These are phyloP conservation scores for Pythium vanterpoolii DNA, from an alignment of 352 stramenopile genomes.

Conservation along the genomic window DNA sequence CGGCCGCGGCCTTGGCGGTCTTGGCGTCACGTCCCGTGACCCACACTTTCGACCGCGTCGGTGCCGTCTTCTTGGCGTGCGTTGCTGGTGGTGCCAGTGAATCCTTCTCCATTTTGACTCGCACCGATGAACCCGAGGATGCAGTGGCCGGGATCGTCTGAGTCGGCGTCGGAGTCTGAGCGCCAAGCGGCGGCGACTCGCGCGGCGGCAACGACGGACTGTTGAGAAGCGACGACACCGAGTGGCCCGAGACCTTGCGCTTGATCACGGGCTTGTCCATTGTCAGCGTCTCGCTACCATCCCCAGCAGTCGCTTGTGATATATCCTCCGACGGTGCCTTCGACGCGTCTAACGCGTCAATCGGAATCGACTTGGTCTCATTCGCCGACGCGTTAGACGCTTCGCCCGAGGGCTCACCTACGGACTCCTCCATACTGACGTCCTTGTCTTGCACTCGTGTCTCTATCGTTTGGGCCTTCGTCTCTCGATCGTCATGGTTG, in stretches of 20 bases:
- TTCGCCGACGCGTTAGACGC: neutral
- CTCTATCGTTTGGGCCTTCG: neutral
- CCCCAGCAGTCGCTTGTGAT: conserved; percentile 2
- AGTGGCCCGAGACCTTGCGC: conserved; percentile 46
- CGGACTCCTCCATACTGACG: conserved; percentile 1
- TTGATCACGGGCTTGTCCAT: conserved; percentile 27
- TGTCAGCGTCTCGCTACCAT: neutral
- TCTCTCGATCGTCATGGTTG: neutral
- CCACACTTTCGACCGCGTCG: conserved; percentile 29
- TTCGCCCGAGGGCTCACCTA: conserved; percentile 1
- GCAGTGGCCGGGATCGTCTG: conserved; percentile 30
- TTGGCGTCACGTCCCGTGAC: conserved; percentile 21
- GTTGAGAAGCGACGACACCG: conserved; percentile 73
- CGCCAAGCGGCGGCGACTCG: conserved; percentile 9
- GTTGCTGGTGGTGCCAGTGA: conserved; percentile 24
- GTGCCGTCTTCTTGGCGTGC: conserved; percentile 23
- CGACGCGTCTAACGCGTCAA: neutral
- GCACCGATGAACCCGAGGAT: conserved; percentile 30
- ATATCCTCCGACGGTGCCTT: neutral
- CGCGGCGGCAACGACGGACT: conserved; percentile 45
- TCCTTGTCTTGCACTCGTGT: neutral
- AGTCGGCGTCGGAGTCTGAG: too few relatives aligned
- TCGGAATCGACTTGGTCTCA: neutral
- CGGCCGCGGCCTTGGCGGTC: conserved; percentile 16
- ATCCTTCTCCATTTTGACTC: conserved; percentile 63